Evolutionary conservation across 768 basidiomycete genomes (phyloP).

Genomic region (Boletus rubroflammeus): DNA sequence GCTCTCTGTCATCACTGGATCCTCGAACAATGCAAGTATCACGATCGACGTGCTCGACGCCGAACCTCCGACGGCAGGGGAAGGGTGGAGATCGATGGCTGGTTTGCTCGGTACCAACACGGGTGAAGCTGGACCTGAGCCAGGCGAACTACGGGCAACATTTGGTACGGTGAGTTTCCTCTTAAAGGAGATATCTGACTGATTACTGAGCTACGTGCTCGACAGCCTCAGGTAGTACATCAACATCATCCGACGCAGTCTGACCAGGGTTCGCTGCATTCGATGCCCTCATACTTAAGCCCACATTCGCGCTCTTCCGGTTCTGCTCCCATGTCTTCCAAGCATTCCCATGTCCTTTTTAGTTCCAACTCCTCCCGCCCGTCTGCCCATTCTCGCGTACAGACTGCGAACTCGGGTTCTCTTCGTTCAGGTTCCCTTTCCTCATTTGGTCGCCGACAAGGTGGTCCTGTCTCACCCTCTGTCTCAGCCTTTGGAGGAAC

Average conservation of each 20-base stretch:
- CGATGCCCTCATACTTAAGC: constrained; percentile 54
- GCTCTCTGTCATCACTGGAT: constrained; percentile 31
- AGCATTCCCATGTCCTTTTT: constrained; percentile 39
- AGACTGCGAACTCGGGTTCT: constrained; percentile 36
- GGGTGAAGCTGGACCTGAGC: constrained; percentile 16
- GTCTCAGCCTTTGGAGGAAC: constrained; percentile 46
- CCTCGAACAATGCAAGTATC: constrained; percentile 32
- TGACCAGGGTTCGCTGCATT: constrained; percentile 64
- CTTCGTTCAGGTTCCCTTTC: constrained; percentile 52
- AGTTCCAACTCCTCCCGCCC: constrained; percentile 57
- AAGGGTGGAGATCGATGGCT: constrained; percentile 56
- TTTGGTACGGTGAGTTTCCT: constrained; percentile 57
- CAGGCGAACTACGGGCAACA: constrained; percentile 45
- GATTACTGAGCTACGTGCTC: constrained; percentile 14
- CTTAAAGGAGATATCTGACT: neutral
- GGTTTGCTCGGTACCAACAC: constrained; percentile 22
- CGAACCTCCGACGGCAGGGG: constrained; percentile 58
- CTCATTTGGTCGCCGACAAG: constrained; percentile 45
- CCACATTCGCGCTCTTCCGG: constrained; percentile 47
- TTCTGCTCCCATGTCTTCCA: constrained; percentile 49
- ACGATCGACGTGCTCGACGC: constrained; percentile 65
- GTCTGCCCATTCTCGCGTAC: constrained; percentile 42
- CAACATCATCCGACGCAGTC: constrained; percentile 43
- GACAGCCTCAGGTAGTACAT: constrained; percentile 45
- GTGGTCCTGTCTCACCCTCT: constrained; percentile 42